Evolutionary conservation across 2,329 filamentous ascomycete genomes (phyloP).

Genomic region (Aplosporella prunicola): DNA sequence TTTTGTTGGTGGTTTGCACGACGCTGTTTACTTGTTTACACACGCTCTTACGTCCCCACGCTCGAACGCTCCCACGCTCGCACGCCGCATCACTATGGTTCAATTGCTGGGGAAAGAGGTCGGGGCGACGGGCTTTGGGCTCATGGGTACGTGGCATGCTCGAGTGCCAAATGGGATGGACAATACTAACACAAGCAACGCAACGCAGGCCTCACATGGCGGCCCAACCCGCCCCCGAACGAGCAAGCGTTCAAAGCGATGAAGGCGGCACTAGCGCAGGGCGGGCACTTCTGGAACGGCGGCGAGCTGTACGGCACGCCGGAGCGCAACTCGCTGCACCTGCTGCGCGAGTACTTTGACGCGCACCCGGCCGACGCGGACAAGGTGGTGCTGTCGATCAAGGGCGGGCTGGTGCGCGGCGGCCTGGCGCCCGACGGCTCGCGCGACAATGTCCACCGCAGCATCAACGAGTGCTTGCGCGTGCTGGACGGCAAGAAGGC

Average conservation of each 20-base stretch:
- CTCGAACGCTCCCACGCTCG: too few species aligned
- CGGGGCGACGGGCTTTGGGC: slow-evolving; percentile 36
- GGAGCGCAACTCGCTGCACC: slow-evolving; percentile 38
- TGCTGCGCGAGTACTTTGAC: slow-evolving; percentile 43
- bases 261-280: slow-evolving; percentile 32
- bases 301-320: slow-evolving; percentile 41
- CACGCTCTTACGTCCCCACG: too few species aligned
- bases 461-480: slow-evolving; percentile 38
- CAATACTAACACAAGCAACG: slow-evolving; percentile 12
- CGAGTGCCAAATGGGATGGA: not conserved
- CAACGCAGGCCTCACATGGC: slow-evolving; percentile 38
- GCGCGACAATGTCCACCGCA: slow-evolving; percentile 31
- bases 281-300: slow-evolving; percentile 42
- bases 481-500: slow-evolving; percentile 39
- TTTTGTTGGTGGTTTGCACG: too few species aligned
- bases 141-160: slow-evolving; percentile 37
- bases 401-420: slow-evolving; percentile 34
- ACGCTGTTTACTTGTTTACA: too few species aligned
- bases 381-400: slow-evolving; percentile 44
- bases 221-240: slow-evolving; percentile 27
- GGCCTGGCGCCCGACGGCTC: slow-evolving; percentile 31
- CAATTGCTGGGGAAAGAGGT: slow-evolving; percentile 29
- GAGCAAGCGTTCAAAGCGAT: slow-evolving; percentile 36
- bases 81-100: slow-evolving; percentile 22
- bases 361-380: slow-evolving; percentile 42